These are phyloP conservation scores for Orbilia oligospora DNA, from an alignment of 2,329 filamentous ascomycete species.

Conservation along the genomic window DNA sequence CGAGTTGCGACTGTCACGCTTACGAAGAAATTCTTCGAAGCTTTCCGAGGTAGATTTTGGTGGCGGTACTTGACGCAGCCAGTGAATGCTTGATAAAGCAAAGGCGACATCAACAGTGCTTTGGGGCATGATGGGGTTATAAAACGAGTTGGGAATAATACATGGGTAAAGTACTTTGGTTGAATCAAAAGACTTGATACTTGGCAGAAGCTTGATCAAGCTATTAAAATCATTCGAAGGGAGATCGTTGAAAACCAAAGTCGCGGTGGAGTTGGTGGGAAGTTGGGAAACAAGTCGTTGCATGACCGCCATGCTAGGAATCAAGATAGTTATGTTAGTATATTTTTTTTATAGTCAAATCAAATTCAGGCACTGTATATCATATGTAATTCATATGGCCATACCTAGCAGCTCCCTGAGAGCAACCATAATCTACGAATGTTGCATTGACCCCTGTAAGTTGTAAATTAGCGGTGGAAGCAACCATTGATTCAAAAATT, in stretches of 20 bases:
- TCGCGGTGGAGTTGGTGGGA: not conserved
- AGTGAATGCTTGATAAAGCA: conserved; percentile 42
- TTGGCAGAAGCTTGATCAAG: conserved; percentile 17
- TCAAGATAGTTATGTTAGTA: not conserved
- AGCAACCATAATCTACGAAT: conserved; percentile 43
- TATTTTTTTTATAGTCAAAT: not conserved
- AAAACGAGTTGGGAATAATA: conserved; percentile 41
- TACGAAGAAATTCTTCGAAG: conserved; percentile 25
- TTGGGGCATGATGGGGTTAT: conserved; percentile 14
- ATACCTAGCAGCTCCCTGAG: conserved; percentile 42
- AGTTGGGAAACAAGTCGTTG: conserved; percentile 22
- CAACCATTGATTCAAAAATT: too few relatives aligned
- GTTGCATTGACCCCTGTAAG: conserved; percentile 24
- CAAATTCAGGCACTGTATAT: too few relatives aligned
- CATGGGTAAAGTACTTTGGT: conserved; percentile 26
- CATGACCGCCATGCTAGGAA: conserved; percentile 28
- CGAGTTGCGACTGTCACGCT: conserved; percentile 8
- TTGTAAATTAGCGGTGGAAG: too few relatives aligned
- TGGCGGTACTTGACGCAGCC: conserved; percentile 30
- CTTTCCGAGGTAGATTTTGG: conserved; percentile 18
- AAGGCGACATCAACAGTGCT: conserved; percentile 42
- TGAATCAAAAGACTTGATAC: conserved; percentile 3
- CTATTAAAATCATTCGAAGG: conserved; percentile 54
- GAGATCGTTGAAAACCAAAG: conserved; percentile 40
- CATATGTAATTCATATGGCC: not conserved